Base-by-base conservation (phyloP, 2,329 filamentous ascomycete genomes). In the Fusarium subtropicale region DNA sequence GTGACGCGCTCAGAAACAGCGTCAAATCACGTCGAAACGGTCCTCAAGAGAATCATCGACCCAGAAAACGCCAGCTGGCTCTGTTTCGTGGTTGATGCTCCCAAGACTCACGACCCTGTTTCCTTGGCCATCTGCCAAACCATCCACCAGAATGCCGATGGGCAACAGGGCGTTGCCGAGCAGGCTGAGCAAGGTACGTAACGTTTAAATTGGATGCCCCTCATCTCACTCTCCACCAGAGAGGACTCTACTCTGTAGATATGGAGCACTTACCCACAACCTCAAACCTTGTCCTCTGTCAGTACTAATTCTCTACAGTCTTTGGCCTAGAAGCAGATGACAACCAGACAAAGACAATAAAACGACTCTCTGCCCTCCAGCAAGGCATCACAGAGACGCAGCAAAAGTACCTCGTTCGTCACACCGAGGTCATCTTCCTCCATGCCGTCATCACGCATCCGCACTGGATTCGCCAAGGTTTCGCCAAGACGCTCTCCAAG, bases 371-470 rank as follows among this genome's bases (percentile, higher is more conserved):
- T 5, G 67, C 67, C n/a, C 31, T 70, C 13, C 63, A 70, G 26
- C 54, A 48, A 28, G 67, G 64, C 51, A 70, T 70, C 15, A 55
- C 55, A 31, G 45, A 70, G 28, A 68, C 63, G 10, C 67, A 70
- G 59, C 67, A 70, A 38, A 70, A 64, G 4, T 71, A 71, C 45
- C 67, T 70, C 22, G 53, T 42, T 33, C 63, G 55, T 26, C 39
- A 70, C 34, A 54, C 50, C 20, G 53, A 71, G 24, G n/a, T 70
- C 33, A 60, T 70, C 47, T 70, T 70, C 41, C 58, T 70, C 38
- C 67, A 70, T 68, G 67, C 67, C 67, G 67, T 70, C 67, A 71
- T 70, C 59, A 70, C 67, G 38, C 67, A 70, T 52, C 67, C 67
- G 16, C 67, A 70, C 55, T 64, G 61, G 58, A 70, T 64, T 41